Base-by-base conservation (phyloP, 805 yeast genomes). In the Ogataea ramenticola region DNA sequence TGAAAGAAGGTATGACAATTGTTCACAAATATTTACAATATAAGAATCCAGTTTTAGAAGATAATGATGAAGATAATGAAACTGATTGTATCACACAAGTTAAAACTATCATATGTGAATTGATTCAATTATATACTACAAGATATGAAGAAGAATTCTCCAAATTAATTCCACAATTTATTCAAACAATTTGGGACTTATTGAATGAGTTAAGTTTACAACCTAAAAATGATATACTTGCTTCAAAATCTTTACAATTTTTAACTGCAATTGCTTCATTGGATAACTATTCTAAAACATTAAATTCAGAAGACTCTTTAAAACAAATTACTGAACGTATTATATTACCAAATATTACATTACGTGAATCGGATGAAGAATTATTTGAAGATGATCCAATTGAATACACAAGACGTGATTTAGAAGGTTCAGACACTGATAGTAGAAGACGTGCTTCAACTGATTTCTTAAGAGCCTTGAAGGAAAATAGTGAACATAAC, bases 301-400 rank as follows among this genome's bases (percentile, higher is more conserved):
- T 87, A 60, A 75, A 75, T 50, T 61, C 61, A 39, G 81, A 77
- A 31, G 74, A 74, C 34, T 77, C 82, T 1, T 66, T 93, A 54
- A 78, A 79, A 51, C 89, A 85, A 58, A 76, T 93, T 40, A 77
- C 90, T 4, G 86, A 84, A 55, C 82, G 85, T 53, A 84, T 93
- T 49, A 80, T 93, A 42, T 71, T 93, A 49, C 99, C 99, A 33
- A 93, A 93, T 61, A 80, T 90, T 53, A 75, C 81, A 11, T 73
- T 93, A 47, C 79, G 98, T 56, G 91, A 85, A 45, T 72, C 84
- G 2, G 99, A 93, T 59, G 88, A 87, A 56, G 99, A 95, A 62
- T 64, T 82, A 48, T 91, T 93, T 62, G 99, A 93, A 64, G 99
- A 93, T 64, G 99, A 93, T 59, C 99, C 99, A 32, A 83, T 93